These are phyloP conservation scores for Xylariaceae sp. DNA, from an alignment of 2,329 filamentous ascomycete genomes.

Conservation along the genomic window DNA sequence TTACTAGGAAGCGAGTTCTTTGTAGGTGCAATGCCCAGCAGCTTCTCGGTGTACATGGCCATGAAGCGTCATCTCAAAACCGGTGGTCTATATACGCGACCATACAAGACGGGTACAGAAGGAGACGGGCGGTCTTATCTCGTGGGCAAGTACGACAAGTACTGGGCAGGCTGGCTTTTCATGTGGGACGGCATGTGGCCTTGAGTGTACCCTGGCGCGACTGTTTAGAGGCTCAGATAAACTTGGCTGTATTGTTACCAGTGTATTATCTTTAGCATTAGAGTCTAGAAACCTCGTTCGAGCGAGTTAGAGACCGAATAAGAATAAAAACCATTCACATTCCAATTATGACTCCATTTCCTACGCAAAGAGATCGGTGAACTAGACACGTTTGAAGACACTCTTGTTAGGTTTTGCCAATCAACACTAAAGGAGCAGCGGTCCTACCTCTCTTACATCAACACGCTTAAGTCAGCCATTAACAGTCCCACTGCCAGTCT, in stretches of 20 bases:
- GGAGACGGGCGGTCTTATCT: conserved; percentile 52
- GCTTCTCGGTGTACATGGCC: conserved; percentile 55
- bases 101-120: conserved; percentile 51
- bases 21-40: conserved; percentile 54
- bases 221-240: neutral
- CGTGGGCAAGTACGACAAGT: conserved; percentile 52
- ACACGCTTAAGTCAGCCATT: no score
- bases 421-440: no score
- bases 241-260: conserved; percentile 8
- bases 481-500: no score
- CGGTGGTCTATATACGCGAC: conserved; percentile 50
- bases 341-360: no score
- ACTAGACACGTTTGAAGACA: no score
- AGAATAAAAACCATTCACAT: no score
- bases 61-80: conserved; percentile 52
- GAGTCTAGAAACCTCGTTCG: conserved; percentile 11
- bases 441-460: no score
- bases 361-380: no score
- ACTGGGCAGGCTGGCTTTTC: conserved; percentile 57
- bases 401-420: no score
- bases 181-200: conserved; percentile 56
- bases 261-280: conserved; percentile 19
- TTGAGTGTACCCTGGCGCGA: conserved; percentile 26
- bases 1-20: conserved; percentile 50
- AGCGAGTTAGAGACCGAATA: neutral